Evolutionary conservation across 2,329 filamentous ascomycete genomes (phyloP).

Genomic region (Thielaviopsis musarum): DNA sequence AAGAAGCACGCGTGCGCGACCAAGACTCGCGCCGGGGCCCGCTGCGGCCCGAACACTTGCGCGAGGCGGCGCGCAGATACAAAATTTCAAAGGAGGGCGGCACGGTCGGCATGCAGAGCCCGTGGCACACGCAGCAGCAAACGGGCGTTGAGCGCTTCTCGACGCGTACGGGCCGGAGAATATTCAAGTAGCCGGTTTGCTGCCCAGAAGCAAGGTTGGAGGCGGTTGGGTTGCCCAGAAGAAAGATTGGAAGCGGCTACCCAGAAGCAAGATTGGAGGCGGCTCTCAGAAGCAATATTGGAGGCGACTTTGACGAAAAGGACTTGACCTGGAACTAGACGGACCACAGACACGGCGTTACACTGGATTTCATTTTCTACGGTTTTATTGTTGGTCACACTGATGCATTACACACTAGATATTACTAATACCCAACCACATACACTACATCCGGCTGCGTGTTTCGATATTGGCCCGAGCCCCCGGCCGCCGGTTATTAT

Average conservation of each 20-base stretch:
- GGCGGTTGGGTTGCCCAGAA: no score
- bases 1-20: slow-evolving; percentile 10
- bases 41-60: slow-evolving; percentile 55
- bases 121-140: slow-evolving; percentile 44
- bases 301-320: neutral
- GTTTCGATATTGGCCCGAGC: neutral
- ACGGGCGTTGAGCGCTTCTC: slow-evolving; percentile 45
- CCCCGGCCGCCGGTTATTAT: slow-evolving; percentile 3
- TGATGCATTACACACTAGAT: neutral
- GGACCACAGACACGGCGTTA: neutral
- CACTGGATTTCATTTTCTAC: no score
- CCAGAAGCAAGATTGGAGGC: no score
- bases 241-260: no score
- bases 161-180: slow-evolving; percentile 31
- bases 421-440: neutral
- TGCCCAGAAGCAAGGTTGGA: no score
- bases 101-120: slow-evolving; percentile 39
- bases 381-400: neutral
- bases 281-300: no score
- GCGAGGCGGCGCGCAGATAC: slow-evolving; percentile 56
- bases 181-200: slow-evolving; percentile 34
- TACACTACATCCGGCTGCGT: neutral
- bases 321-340: neutral
- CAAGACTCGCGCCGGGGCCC: slow-evolving; percentile 30
- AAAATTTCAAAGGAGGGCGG: slow-evolving; percentile 45